Conservation (phyloP, 129 eudicot genomes). For the Pseudognaphalium luteoalbum region DNA sequence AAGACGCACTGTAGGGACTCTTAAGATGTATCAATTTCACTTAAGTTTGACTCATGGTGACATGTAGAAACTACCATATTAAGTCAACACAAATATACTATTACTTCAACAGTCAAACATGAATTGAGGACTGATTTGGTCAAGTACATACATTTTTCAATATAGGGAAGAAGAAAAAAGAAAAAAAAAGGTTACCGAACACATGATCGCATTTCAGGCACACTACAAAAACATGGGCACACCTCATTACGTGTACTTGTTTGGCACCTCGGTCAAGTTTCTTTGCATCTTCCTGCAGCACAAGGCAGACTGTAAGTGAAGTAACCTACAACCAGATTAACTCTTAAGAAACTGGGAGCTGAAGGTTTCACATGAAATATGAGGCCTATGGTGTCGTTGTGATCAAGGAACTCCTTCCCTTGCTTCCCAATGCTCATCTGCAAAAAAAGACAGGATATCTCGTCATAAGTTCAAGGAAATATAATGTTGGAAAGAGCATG, state of each 20-base stretch:
- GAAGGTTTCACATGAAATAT: slow-evolving; percentile 61
- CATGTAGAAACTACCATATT: too few relatives aligned
- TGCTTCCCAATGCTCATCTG: slow-evolving; percentile 83
- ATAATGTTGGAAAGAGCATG: too few relatives aligned
- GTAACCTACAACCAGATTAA: not conserved
- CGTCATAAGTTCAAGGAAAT: too few relatives aligned
- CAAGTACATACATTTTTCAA: slow-evolving; percentile 30
- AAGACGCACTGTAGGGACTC: too few relatives aligned
- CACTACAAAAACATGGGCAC: slow-evolving; percentile 21
- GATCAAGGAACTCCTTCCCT: slow-evolving; percentile 75
- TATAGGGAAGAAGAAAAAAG: not conserved
- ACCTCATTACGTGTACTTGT: slow-evolving; percentile 54
- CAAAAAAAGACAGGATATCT: slow-evolving; percentile 10
- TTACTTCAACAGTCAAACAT: not conserved
- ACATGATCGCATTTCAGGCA: slow-evolving; percentile 11
- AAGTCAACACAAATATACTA: too few relatives aligned
- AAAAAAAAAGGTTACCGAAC: not conserved
- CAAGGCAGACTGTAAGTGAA: slow-evolving; percentile 1
- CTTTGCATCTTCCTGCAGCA: slow-evolving; percentile 68
- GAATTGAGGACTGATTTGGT: not conserved
- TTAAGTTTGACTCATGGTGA: too few relatives aligned
- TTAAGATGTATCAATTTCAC: too few relatives aligned
- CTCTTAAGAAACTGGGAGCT: not conserved
- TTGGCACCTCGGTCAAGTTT: slow-evolving; percentile 52
- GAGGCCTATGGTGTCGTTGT: slow-evolving; percentile 65